Evolutionary conservation across 1,139 yeast genomes (phyloP), one percentile per base, ranked within the genome.

Genomic region (Kodamaea sp.): DNA sequence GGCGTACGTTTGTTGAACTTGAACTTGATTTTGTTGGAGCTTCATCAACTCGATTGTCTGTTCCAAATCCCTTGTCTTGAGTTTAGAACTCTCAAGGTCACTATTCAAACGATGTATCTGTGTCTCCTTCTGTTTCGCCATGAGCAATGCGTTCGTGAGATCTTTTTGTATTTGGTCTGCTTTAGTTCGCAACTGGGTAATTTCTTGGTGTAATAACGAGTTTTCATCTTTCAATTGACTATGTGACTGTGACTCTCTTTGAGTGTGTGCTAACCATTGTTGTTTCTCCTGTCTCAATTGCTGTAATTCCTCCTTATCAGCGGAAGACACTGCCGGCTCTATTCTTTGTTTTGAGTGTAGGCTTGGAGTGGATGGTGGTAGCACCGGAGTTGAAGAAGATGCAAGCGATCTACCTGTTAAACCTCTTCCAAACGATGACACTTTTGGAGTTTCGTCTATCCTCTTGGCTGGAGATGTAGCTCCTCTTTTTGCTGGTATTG

Each of bases 381-480:
- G 31, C 6, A 39, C 30, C 9, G 55, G 53, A 4, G 45, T 23
- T 12, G 47, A 32, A 11, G 41, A 31, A 8, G 62, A 47, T 1
- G 60, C 54, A 34, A 66, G 53, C 11, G 70, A 59, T 33, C 74
- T 53, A 1, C 68, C 66, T 0, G 73, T 63, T 22, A 70, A 53
- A 6, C 72, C 63, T 31, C 71, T 53, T 1, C 68, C 64, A 34
- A 48, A 51, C 9, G 65, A 53, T 0, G 63, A 44, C 2, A 55
- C 55, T 40, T 63, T 63, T 7, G 56, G 48, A 3, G 47, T 41
- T 33, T 55, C 55, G 31, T 58, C 57, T 26, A 58, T 55, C 19
- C 76, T 59, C 46, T 79, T 80, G 19, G 78, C 70, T 0, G 89
- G 89, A 0, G 88, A 81, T 0, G 84, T 66, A 0, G 88, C 84